Conservation (phyloP, 768 basidiomycete species). For the Udeniomyces megalosporus region DNA sequence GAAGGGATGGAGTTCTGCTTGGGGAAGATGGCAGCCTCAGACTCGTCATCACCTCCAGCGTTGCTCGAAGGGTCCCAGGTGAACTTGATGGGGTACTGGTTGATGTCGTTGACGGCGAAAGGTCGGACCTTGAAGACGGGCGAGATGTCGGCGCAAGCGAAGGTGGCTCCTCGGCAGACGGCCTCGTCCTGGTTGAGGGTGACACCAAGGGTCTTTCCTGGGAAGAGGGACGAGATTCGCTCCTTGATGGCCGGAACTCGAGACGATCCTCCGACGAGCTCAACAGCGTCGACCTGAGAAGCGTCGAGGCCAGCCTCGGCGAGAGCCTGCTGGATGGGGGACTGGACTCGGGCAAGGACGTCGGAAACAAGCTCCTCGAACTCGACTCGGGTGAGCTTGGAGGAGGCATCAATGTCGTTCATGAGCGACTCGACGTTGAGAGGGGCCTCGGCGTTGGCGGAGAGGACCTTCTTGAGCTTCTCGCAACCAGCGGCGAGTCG, state of each 20-base stretch:
- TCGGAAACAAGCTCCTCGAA: constrained; percentile 62
- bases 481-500: constrained; percentile 76
- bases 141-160: constrained; percentile 90
- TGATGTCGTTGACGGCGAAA: constrained; percentile 74
- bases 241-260: constrained; percentile 84
- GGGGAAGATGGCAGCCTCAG: constrained; percentile 80
- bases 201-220: constrained; percentile 64
- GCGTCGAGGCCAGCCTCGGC: constrained; percentile 59
- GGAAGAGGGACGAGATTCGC: constrained; percentile 67
- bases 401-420: constrained; percentile 85
- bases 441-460: constrained; percentile 76
- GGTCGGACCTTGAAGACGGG: constrained; percentile 97
- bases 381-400: constrained; percentile 63
- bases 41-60: constrained; percentile 63
- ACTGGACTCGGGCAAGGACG: constrained; percentile 58
- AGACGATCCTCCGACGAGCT: constrained; percentile 84
- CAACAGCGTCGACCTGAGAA: constrained; percentile 76
- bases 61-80: constrained; percentile 60
- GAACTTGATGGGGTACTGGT: constrained; percentile 76
- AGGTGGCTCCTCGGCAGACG: constrained; percentile 85
- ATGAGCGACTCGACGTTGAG: constrained; percentile 90
- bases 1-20: constrained; percentile 71
- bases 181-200: constrained; percentile 99
- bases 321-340: constrained; percentile 62
- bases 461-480: constrained; percentile 87